Conservation (phyloP, 495 filamentous ascomycete species). For the Lasiosphaeris hirsuta region DNA sequence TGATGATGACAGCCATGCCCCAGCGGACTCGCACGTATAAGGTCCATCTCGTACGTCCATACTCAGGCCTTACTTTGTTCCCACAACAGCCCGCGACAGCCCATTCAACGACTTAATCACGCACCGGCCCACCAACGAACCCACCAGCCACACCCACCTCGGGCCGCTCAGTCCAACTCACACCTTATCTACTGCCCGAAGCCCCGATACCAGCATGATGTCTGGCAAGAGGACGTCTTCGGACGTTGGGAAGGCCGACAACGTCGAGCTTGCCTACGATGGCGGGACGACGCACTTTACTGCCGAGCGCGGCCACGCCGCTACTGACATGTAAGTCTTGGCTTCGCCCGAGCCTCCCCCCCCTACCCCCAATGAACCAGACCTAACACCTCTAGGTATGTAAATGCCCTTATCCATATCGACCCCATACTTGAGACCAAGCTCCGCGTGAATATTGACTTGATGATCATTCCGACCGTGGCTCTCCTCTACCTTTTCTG, state of each 20-base stretch:
- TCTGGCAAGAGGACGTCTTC: constrained; percentile 7
- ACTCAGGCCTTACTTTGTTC: constrained; percentile 1
- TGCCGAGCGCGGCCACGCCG: constrained; percentile 56
- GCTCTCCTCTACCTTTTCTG: constrained; percentile 58
- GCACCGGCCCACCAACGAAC: not conserved
- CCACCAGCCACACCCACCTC: not conserved
- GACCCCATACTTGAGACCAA: constrained; percentile 58
- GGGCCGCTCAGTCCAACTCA: not conserved
- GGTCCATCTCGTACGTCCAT: not conserved
- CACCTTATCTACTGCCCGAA: not conserved
- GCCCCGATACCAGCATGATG: no score
- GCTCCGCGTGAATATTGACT: constrained; percentile 52
- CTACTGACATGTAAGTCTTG: constrained; percentile 55
- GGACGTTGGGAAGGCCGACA: constrained; percentile 13
- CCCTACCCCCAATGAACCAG: not conserved
- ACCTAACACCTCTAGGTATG: constrained; percentile 40
- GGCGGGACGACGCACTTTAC: constrained; percentile 32
- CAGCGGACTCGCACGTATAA: constrained; percentile 1
- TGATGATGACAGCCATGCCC: not conserved
- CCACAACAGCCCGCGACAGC: not conserved
- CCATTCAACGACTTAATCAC: not conserved
- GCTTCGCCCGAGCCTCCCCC: not conserved
- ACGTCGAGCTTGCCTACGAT: constrained; percentile 5
- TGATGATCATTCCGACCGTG: constrained; percentile 51
- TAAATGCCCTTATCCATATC: constrained; percentile 53